These are phyloP conservation scores for Phytopythium sindhum DNA, from an alignment of 352 stramenopile genomes.

Conservation along the genomic window DNA sequence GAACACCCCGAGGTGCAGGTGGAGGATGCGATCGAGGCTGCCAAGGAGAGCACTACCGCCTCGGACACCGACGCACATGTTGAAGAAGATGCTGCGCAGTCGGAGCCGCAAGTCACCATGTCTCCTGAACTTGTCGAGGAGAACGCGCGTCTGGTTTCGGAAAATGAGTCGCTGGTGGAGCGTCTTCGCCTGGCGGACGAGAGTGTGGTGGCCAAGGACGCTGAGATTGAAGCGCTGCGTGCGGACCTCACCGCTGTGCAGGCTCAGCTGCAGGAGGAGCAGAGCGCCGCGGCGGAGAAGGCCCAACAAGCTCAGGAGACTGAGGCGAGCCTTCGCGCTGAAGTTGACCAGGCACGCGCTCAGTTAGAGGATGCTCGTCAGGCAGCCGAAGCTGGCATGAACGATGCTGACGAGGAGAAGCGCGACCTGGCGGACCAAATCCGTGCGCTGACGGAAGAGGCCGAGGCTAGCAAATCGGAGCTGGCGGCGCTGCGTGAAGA, in stretches of 20 bases:
- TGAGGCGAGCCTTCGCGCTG: constrained; percentile 19
- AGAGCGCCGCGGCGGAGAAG: constrained; percentile 21
- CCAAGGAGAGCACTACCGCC: constrained; percentile 12
- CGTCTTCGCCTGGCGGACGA: constrained; percentile 29
- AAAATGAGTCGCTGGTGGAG: constrained; percentile 35
- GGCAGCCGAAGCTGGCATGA: constrained; percentile 8
- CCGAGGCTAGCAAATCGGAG: constrained; percentile 27
- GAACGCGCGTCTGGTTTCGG: constrained; percentile 34
- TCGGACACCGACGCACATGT: not conserved
- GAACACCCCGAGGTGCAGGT: constrained; percentile 6
- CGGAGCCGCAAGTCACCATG: constrained; percentile 19
- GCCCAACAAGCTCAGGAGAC: constrained; percentile 16
- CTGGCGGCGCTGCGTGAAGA: constrained; percentile 33
- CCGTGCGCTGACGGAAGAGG: constrained; percentile 20
- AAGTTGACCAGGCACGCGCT: constrained; percentile 15
- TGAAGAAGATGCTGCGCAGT: constrained; percentile 4
- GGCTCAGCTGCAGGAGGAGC: constrained; percentile 26
- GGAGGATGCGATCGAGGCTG: constrained; percentile 17
- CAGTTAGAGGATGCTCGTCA: constrained; percentile 21
- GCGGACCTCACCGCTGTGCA: constrained; percentile 32
- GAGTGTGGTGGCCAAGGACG: constrained; percentile 27
- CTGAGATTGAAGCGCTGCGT: constrained; percentile 31
- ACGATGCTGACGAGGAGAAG: constrained; percentile 16
- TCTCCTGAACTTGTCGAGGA: constrained; percentile 31
- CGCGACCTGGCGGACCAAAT: constrained; percentile 24